These are phyloP conservation scores for Xylariaceae sp. DNA, from an alignment of 2,329 filamentous ascomycete species.

Conservation along the genomic window DNA sequence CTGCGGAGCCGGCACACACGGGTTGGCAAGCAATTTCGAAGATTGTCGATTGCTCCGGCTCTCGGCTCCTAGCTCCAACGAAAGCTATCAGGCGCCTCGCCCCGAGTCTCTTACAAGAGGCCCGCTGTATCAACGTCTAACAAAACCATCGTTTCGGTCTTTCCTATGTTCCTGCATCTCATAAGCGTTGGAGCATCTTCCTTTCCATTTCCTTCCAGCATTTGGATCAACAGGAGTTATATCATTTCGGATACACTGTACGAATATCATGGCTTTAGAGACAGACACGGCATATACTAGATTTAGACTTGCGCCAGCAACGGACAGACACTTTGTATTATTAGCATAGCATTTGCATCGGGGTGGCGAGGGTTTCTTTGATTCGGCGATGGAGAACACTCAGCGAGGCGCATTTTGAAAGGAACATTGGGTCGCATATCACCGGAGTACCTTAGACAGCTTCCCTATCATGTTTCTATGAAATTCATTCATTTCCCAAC, in stretches of 20 bases:
- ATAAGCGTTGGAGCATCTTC: slow-evolving; percentile 1
- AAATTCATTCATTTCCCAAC: slow-evolving; percentile 44
- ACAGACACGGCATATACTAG: slow-evolving; percentile 14
- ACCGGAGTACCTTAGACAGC: slow-evolving; percentile 1
- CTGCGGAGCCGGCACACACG: slow-evolving; percentile 12
- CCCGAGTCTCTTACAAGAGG: too few species aligned
- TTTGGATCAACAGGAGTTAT: slow-evolving; percentile 10
- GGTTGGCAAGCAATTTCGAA: too few species aligned
- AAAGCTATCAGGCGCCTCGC: not conserved
- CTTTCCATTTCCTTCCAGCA: slow-evolving; percentile 15
- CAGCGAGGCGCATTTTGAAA: slow-evolving; percentile 5
- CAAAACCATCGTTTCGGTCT: slow-evolving; percentile 6
- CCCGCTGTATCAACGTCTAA: slow-evolving; percentile 13
- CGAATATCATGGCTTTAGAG: slow-evolving; percentile 15
- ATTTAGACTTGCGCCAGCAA: slow-evolving; percentile 16
- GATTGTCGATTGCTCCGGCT: too few species aligned
- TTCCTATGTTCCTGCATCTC: slow-evolving; percentile 18
- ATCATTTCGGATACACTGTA: slow-evolving; percentile 9
- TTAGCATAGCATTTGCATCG: slow-evolving; percentile 8
- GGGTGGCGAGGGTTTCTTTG: too few species aligned
- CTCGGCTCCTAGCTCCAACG: slow-evolving; percentile 12
- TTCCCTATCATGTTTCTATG: not conserved
- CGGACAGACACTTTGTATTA: slow-evolving; percentile 14
- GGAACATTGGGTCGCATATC: slow-evolving; percentile 2
- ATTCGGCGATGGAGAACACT: too few species aligned